A percentile compares a stretch with the other conserved stretches of the same genome.
Conservation (phyloP, 495 filamentous ascomycete genomes). For the Aspergillus hancockii region DNA sequence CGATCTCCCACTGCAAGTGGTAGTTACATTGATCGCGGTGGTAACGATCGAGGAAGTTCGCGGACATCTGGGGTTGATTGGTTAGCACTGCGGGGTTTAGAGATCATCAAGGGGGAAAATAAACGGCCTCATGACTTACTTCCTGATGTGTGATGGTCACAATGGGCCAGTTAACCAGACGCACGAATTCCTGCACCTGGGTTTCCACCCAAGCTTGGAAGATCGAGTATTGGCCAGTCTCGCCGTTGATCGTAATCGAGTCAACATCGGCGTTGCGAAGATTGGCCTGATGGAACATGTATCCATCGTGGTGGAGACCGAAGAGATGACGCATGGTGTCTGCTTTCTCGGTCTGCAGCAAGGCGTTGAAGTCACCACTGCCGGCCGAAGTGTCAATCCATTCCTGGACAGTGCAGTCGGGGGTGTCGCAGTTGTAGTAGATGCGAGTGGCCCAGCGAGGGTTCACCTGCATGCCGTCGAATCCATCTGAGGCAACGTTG, state of each 20-base stretch:
- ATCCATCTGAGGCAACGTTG: constrained; percentile 51
- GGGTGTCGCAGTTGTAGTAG: constrained; percentile 64
- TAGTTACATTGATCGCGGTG: constrained; percentile 57
- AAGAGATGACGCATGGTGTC: constrained; percentile 59
- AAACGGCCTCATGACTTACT: constrained; percentile 20
- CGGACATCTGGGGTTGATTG: constrained; percentile 40
- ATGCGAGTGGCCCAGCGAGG: constrained; percentile 64
- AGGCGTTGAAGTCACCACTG: constrained; percentile 46
- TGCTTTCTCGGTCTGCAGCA: constrained; percentile 49
- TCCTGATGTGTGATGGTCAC: constrained; percentile 57
- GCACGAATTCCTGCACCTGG: constrained; percentile 55
- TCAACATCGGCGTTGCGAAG: constrained; percentile 51
- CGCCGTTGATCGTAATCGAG: constrained; percentile 53
- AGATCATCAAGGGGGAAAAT: not conserved
- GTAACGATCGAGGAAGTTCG: constrained; percentile 51
- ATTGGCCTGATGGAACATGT: constrained; percentile 60
- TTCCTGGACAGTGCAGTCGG: constrained; percentile 56
- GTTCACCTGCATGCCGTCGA: constrained; percentile 57
- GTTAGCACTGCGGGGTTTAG: not conserved
- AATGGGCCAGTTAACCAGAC: constrained; percentile 60
- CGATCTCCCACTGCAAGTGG: constrained; percentile 46
- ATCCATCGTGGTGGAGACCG: constrained; percentile 51
- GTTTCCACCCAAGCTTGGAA: constrained; percentile 65
- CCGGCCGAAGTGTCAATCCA: constrained; percentile 62
- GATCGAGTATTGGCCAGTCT: constrained; percentile 49